Evolutionary conservation across 257 asterid species (phyloP).

Genomic region (Solanum chaucha): DNA sequence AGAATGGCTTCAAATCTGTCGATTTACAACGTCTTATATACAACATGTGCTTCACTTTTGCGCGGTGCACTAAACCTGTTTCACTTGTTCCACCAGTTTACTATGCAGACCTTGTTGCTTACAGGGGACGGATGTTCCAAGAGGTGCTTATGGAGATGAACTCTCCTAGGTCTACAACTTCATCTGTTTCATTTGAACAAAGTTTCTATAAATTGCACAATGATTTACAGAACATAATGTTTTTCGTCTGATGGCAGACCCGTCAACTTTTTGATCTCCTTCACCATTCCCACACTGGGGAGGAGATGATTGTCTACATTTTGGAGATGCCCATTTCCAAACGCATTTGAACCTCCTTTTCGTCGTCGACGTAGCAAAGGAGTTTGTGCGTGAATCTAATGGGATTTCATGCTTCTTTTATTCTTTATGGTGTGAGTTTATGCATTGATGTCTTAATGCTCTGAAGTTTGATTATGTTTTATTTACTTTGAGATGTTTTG

Average conservation of each 20-base stretch:
- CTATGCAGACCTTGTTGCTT: slow-evolving; percentile 77
- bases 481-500: background rate
- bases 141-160: slow-evolving; percentile 28
- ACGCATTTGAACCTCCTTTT: slow-evolving; percentile 31
- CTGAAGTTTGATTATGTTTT: background rate
- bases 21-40: slow-evolving; percentile 45
- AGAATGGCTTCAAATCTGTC: slow-evolving; percentile 37
- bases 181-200: slow-evolving; percentile 20
- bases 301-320: background rate
- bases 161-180: background rate
- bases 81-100: slow-evolving; percentile 71
- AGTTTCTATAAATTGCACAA: slow-evolving; percentile 28
- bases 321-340: background rate
- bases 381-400: slow-evolving; percentile 60
- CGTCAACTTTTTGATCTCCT: background rate
- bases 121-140: slow-evolving; percentile 58
- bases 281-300: background rate
- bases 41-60: slow-evolving; percentile 66
- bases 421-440: background rate
- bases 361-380: background rate
- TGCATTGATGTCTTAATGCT: background rate
- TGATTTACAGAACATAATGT: slow-evolving; percentile 39
- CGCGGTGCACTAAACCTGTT: slow-evolving; percentile 60
- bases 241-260: slow-evolving; percentile 24
- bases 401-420: slow-evolving; percentile 7